Evolutionary conservation across 1,139 yeast genomes (phyloP), one percentile per base, ranked within the genome.

Genomic region (Wickerhamiella infanticola): DNA sequence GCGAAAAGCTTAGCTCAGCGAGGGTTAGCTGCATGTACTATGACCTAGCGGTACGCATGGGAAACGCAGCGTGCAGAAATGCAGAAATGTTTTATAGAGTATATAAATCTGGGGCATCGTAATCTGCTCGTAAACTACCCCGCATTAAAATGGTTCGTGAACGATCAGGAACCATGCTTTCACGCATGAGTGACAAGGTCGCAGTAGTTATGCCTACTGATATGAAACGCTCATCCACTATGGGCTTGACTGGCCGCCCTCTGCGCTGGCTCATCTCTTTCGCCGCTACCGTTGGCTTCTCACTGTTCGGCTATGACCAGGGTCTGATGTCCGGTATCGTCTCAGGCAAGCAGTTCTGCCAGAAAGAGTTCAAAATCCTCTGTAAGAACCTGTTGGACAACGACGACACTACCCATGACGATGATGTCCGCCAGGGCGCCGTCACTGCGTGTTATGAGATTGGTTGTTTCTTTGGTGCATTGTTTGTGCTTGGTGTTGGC

Each of bases 251-350:
- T 29, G 86, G 86, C 45, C 61, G 65, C 44, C 55, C 56, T 18
- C 63, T 72, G 39, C 63, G 74, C 47, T 57, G 59, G 37, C 64
- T 73, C 24, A 68, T 81, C 50, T 79, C 88, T 0, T 55, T 70
- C 27, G 36, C 51, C 35, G 77, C 85, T 44, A 74, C 74, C 43
- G 71, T 74, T 35, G 83, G 81, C 24, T 79, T 79, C 62, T 75
- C 83, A 24, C 45, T 54, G 39, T 54, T 54, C 45, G 57, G 57
- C n/a, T 54, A 54, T 27, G 55, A 54, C 40, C 56, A 53, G 47
- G 57, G 57, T 37, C 45, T 54, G 41, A 53, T 54, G 55, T 47
- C 53, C 3, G 83, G 85, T 62, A 65, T 80, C 46, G 77, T 80
- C 52, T 74, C 81, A 24, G 81, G 81, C 46, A 65, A 64, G 0